phyloP scores from a whole-genome alignment of 345 rosid species.

The Psidium friedrichsthalianum region DNA sequence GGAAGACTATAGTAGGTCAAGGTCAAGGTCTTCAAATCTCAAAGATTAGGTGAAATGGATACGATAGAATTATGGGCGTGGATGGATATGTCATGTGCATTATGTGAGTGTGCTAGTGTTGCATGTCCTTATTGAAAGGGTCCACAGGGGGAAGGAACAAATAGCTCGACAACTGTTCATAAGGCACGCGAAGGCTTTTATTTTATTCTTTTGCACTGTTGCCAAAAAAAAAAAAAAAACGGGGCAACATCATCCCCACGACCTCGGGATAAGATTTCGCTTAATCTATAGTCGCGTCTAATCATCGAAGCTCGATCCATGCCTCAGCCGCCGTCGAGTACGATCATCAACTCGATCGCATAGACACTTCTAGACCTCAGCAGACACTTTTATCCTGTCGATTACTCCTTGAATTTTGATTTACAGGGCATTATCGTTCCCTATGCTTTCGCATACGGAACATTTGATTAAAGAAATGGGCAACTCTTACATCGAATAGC shows the following conservation, averaged over 20 bases:
- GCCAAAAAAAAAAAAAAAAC: rapidly evolving
- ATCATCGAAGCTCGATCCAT: not conserved
- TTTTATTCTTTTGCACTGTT: not conserved
- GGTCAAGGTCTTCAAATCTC: not conserved
- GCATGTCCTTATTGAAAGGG: not conserved
- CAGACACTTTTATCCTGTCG: not conserved
- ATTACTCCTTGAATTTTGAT: not conserved
- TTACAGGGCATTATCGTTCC: not conserved
- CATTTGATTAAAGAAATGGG: rapidly evolving
- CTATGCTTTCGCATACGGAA: too few species aligned
- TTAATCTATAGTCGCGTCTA: not conserved
- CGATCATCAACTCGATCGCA: rapidly evolving
- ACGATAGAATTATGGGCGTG: not conserved
- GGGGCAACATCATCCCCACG: not conserved
- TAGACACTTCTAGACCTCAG: not conserved
- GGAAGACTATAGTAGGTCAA: not conserved
- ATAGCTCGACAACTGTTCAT: not conserved
- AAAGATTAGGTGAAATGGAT: not conserved
- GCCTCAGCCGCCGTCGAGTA: not conserved
- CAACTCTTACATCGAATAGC: not conserved
- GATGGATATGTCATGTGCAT: not conserved
- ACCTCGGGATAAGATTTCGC: not conserved
- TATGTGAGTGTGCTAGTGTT: not conserved
- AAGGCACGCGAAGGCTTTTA: not conserved
- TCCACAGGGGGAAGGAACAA: not conserved